Conservation (phyloP, 1,284 basidiomycete species). For the Vanrija humicola region DNA sequence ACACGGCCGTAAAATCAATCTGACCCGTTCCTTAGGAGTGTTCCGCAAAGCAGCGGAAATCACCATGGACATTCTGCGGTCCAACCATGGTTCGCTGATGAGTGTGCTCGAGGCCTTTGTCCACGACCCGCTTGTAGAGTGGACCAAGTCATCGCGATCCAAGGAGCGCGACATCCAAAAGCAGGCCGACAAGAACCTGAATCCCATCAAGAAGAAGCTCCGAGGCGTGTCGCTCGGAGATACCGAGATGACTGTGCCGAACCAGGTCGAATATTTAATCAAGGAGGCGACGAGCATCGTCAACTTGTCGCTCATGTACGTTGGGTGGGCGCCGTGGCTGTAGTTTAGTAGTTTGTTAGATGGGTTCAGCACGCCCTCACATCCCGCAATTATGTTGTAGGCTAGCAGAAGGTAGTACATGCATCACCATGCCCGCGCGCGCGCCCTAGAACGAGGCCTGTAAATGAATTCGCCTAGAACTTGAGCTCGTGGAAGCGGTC, state of each 20-base stretch:
- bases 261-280: constrained; percentile 84
- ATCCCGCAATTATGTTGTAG: not conserved
- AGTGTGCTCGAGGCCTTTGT: constrained; percentile 96
- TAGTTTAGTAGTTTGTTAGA: constrained; percentile 21
- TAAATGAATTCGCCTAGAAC: constrained; percentile 37
- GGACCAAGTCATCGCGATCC: constrained; percentile 64
- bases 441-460: constrained; percentile 4
- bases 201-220: constrained; percentile 77
- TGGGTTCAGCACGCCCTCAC: not conserved
- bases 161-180: constrained; percentile 51
- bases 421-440: constrained; percentile 20
- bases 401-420: constrained; percentile 24
- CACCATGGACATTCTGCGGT: constrained; percentile 78
- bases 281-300: constrained; percentile 70
- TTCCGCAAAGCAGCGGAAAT: constrained; percentile 92
- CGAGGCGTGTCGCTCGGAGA: constrained; percentile 59
- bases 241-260: constrained; percentile 62
- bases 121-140: constrained; percentile 96
- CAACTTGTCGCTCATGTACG: constrained; percentile 60
- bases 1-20: not conserved
- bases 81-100: constrained; percentile 92
- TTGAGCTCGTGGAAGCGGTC: constrained; percentile 53
- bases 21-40: constrained; percentile 58
- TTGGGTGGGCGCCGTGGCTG: constrained; percentile 81
- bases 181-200: constrained; percentile 69